phyloP scores from a whole-genome alignment of 1,284 basidiomycete genomes.

The Baeospora myosura region DNA sequence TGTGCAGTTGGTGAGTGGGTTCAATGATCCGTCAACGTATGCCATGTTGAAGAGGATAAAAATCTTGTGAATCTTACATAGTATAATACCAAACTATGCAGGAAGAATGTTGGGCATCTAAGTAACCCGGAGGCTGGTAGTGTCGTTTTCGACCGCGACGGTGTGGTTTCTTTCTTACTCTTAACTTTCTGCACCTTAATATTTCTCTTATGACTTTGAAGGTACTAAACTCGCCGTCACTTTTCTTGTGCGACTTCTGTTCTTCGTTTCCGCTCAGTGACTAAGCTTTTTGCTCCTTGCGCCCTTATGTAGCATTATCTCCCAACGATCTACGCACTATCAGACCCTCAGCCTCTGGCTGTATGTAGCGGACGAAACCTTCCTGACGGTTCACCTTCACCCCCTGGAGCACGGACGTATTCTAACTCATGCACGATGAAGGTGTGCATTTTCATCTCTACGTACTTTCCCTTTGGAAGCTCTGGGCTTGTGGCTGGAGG shows the following conservation, averaged over 20 bases:
- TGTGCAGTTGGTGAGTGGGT: conserved; percentile 37
- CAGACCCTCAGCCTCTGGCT: conserved; percentile 62
- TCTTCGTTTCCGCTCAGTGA: conserved; percentile 6
- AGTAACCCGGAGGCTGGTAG: conserved; percentile 61
- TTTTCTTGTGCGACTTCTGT: conserved; percentile 44
- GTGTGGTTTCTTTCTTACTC: conserved; percentile 26
- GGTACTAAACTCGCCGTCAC: conserved; percentile 57
- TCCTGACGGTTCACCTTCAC: conserved; percentile 44
- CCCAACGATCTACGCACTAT: conserved; percentile 62
- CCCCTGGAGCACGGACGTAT: conserved; percentile 45
- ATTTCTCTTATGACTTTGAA: conserved; percentile 21
- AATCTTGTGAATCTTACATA: conserved; percentile 20
- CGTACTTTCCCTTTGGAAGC: background rate
- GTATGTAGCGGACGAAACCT: conserved; percentile 49
- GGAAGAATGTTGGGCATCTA: conserved; percentile 30
- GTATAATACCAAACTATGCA: conserved; percentile 62
- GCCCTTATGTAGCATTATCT: conserved; percentile 43
- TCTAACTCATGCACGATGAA: conserved; percentile 74
- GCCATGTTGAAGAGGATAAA: too few species aligned
- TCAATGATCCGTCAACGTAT: background rate
- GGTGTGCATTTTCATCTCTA: conserved; percentile 25
- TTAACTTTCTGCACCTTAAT: conserved; percentile 5
- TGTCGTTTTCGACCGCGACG: conserved; percentile 56
- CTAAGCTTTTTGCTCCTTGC: conserved; percentile 2
- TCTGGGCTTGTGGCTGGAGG: background rate